Evolutionary conservation across 2,329 filamentous ascomycete species (phyloP).

Genomic region (Beauveria australis): DNA sequence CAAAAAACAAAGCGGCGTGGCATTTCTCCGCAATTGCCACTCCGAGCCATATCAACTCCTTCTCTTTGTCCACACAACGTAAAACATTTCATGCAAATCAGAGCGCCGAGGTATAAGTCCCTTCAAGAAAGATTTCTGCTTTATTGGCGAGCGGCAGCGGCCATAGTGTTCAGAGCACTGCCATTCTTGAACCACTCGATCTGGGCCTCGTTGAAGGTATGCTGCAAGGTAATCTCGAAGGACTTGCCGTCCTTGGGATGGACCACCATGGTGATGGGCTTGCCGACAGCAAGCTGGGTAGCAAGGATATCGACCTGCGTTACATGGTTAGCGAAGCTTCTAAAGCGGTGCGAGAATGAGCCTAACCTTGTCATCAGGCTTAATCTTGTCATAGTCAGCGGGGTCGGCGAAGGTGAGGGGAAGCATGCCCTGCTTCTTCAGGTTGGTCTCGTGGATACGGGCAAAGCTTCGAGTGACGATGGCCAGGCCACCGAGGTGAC

Average conservation of each 20-base stretch:
- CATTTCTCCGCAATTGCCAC: not conserved
- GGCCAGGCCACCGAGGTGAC: conserved; percentile 91
- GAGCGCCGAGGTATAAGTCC: conserved; percentile 9
- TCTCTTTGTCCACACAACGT: not conserved
- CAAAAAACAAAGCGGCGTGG: not conserved
- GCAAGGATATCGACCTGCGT: conserved; percentile 68
- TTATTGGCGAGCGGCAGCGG: conserved; percentile 49
- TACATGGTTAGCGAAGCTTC: conserved; percentile 14
- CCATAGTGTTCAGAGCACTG: conserved; percentile 97
- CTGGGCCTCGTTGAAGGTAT: conserved; percentile 98
- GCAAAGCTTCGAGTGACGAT: conserved; percentile 95
- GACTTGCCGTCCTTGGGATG: conserved; percentile 79
- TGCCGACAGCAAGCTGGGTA: conserved; percentile 84
- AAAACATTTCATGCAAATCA: conserved; percentile 7
- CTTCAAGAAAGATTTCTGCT: not conserved
- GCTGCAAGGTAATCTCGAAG: conserved; percentile 76
- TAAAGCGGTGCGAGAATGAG: conserved; percentile 8
- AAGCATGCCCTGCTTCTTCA: conserved; percentile 99
- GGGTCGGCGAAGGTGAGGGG: conserved; percentile 91
- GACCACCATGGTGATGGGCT: conserved; percentile 85
- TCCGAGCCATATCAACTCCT: not conserved
- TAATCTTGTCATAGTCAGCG: conserved; percentile 96
- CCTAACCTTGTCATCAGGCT: conserved; percentile 72
- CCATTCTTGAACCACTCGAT: conserved; percentile 99
- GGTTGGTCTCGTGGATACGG: conserved; percentile 99